Conservation (phyloP, 2,329 filamentous ascomycete species). For the Sporothrix phasma region DNA sequence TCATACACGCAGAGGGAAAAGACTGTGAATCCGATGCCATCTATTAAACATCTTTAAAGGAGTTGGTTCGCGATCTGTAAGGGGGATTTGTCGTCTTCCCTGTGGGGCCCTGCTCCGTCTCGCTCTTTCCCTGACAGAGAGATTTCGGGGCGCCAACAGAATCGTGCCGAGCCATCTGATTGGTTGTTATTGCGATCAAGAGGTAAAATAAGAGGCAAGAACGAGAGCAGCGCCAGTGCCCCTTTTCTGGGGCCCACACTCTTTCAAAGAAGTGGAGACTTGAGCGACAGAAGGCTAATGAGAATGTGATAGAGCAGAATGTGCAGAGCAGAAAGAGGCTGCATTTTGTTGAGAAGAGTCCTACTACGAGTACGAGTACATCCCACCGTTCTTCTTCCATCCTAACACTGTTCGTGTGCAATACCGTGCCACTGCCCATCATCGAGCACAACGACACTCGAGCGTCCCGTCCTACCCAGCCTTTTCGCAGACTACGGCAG, state of each 20-base stretch:
- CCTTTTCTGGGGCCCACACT: slow-evolving; percentile 1
- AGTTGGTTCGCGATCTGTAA: background rate
- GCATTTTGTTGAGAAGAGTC: slow-evolving; percentile 5
- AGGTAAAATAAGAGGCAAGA: no score
- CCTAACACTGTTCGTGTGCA: no score
- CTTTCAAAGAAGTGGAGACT: background rate
- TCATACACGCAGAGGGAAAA: background rate
- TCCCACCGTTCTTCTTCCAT: no score
- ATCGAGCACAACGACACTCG: background rate
- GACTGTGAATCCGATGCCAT: background rate
- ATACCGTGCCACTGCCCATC: no score
- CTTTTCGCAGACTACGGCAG: background rate
- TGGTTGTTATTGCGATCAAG: no score
- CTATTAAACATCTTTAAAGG: no score
- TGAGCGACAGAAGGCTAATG: background rate
- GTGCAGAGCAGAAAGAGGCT: background rate
- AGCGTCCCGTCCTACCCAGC: background rate
- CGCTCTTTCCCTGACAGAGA: background rate
- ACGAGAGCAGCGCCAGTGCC: no score
- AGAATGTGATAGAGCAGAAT: background rate
- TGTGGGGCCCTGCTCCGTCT: background rate
- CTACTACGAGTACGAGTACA: no score
- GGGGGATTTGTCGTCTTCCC: background rate
- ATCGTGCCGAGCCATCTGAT: background rate
- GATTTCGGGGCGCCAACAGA: background rate